Evolutionary conservation across 169 alveolate species (phyloP).

Genomic region (Cryptosporidium meleagridis): DNA sequence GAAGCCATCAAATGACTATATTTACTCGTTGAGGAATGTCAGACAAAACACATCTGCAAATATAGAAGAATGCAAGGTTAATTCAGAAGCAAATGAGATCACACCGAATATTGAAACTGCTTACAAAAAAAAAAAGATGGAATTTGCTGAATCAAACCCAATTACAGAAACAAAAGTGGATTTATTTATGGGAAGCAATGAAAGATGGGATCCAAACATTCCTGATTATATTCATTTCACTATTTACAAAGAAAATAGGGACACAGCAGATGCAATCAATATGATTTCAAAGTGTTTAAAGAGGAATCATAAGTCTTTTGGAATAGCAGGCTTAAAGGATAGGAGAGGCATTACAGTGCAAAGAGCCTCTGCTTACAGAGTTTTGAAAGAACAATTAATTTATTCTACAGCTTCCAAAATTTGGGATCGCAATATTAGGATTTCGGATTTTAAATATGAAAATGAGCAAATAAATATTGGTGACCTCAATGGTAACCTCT

Average conservation of each 20-base stretch:
- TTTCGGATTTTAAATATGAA: slow-evolving; percentile 86
- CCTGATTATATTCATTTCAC: slow-evolving; percentile 82
- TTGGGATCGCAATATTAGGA: slow-evolving; percentile 84
- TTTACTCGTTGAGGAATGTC: slow-evolving; percentile 32
- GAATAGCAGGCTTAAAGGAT: slow-evolving; percentile 93
- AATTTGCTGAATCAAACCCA: background rate
- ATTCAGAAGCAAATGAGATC: background rate
- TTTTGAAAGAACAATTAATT: slow-evolving; percentile 81
- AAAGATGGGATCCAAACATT: slow-evolving; percentile 59
- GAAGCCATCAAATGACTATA: slow-evolving; percentile 40
- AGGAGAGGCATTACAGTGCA: slow-evolving; percentile 94
- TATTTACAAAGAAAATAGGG: slow-evolving; percentile 89
- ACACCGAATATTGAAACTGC: background rate
- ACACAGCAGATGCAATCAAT: slow-evolving; percentile 90
- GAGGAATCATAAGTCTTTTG: slow-evolving; percentile 85
- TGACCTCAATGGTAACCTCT: slow-evolving; percentile 90
- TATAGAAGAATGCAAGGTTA: background rate
- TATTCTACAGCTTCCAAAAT: slow-evolving; percentile 78
- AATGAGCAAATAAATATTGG: slow-evolving; percentile 88
- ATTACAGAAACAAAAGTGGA: background rate
- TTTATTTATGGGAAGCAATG: slow-evolving; percentile 4
- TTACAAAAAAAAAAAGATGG: background rate
- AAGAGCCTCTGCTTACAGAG: slow-evolving; percentile 71
- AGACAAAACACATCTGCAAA: background rate
- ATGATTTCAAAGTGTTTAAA: slow-evolving; percentile 87